Evolutionary conservation across 2,329 filamentous ascomycete species (phyloP).

Genomic region (Neonectria punicea): DNA sequence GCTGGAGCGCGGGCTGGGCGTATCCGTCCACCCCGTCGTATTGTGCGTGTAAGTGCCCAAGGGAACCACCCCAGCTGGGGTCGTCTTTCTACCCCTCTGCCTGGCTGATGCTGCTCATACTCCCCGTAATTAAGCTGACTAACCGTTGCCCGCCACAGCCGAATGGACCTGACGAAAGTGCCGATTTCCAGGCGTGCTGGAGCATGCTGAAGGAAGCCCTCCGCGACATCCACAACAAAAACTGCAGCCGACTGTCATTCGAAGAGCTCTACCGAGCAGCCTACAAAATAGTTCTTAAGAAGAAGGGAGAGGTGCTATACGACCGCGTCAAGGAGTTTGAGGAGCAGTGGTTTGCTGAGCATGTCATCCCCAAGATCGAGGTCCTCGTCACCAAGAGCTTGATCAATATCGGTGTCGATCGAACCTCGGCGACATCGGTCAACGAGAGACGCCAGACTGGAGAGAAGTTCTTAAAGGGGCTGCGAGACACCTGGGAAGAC

Average conservation of each 20-base stretch:
- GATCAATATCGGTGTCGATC: slow-evolving; percentile 67
- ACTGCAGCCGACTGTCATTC: slow-evolving; percentile 90
- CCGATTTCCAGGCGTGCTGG: slow-evolving; percentile 92
- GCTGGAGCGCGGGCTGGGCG: slow-evolving; percentile 51
- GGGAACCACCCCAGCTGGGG: background rate
- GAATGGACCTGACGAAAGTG: slow-evolving; percentile 61
- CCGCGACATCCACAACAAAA: slow-evolving; percentile 89
- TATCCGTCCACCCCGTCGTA: slow-evolving; percentile 57
- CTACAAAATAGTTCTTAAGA: slow-evolving; percentile 92
- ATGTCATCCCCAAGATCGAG: slow-evolving; percentile 78
- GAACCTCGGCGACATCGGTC: slow-evolving; percentile 68
- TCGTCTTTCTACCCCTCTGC: background rate
- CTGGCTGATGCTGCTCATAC: background rate
- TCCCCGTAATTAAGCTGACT: background rate
- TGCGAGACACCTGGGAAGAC: slow-evolving; percentile 85
- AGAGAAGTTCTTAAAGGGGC: slow-evolving; percentile 80
- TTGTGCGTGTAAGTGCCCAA: slow-evolving; percentile 51
- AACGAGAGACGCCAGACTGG: slow-evolving; percentile 84
- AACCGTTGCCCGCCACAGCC: slow-evolving; percentile 42
- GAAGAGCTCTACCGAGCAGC: slow-evolving; percentile 94
- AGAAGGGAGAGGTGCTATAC: slow-evolving; percentile 85
- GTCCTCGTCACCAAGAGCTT: slow-evolving; percentile 77
- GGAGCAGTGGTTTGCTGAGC: slow-evolving; percentile 78
- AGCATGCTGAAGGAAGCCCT: slow-evolving; percentile 79
- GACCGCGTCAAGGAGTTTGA: slow-evolving; percentile 84